Conservation (phyloP, 495 filamentous ascomycete species). For the Hypoxylon lenormandii region DNA sequence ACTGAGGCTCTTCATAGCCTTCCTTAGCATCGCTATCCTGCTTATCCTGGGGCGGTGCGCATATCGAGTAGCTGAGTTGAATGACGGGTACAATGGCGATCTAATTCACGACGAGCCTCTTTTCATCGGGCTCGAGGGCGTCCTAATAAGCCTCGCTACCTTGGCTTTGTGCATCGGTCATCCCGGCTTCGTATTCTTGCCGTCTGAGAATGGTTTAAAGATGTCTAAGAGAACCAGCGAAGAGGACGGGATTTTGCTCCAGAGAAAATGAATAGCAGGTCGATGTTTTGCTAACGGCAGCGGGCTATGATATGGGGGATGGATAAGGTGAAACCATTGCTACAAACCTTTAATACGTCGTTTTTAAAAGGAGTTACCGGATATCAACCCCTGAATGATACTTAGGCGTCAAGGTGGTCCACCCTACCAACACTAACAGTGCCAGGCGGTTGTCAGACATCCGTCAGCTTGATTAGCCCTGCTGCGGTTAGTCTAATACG, state of each 20-base stretch:
- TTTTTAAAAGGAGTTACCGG: not conserved
- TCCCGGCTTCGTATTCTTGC: slow-evolving; percentile 46
- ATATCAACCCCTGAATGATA: not conserved
- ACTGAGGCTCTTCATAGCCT: slow-evolving; percentile 61
- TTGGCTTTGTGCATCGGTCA: slow-evolving; percentile 48
- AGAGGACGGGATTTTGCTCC: slow-evolving; percentile 1
- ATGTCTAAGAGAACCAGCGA: not conserved
- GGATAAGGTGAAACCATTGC: not conserved
- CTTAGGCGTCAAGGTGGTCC: no score
- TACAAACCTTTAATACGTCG: not conserved
- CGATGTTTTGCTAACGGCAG: not conserved
- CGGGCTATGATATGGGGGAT: not conserved
- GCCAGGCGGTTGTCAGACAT: slow-evolving; percentile 1
- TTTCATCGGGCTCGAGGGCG: slow-evolving; percentile 63
- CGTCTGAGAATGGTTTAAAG: not conserved
- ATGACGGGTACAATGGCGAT: slow-evolving; percentile 58
- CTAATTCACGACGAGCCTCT: slow-evolving; percentile 59
- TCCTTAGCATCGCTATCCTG: slow-evolving; percentile 57
- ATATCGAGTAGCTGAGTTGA: slow-evolving; percentile 65
- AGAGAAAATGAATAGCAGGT: not conserved
- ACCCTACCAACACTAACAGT: slow-evolving; percentile 5
- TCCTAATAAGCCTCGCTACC: slow-evolving; percentile 38
- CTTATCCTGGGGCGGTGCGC: slow-evolving; percentile 62
- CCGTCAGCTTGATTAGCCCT: not conserved
- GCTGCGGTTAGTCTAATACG: not conserved